phyloP scores from a whole-genome alignment of 2,329 filamentous ascomycete genomes.

The Arthrinium puccinioides region DNA sequence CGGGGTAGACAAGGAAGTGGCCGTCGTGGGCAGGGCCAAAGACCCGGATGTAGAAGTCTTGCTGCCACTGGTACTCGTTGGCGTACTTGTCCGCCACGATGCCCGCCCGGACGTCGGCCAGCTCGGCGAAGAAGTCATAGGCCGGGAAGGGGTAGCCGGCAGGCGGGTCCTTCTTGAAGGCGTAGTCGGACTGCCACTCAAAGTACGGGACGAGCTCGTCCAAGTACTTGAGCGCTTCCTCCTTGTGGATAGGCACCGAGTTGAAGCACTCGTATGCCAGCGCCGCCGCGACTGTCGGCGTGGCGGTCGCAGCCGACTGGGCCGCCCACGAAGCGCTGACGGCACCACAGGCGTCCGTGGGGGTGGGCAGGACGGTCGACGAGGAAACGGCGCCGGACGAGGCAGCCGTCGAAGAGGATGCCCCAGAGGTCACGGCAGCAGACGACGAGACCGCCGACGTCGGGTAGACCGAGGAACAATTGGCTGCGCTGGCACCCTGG shows the following conservation, averaged over 20 bases:
- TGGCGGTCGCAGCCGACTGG: constrained; percentile 17
- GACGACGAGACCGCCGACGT: too few species aligned
- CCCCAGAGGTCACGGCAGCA: background rate
- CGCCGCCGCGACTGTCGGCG: constrained; percentile 26
- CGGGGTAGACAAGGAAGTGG: constrained; percentile 32
- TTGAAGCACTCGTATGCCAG: constrained; percentile 33
- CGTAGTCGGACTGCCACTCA: constrained; percentile 31
- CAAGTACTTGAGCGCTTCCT: constrained; percentile 29
- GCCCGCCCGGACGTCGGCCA: constrained; percentile 23
- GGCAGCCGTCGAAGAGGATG: constrained; percentile 7
- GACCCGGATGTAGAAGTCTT: constrained; percentile 28
- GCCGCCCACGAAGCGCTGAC: constrained; percentile 22
- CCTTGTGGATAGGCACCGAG: constrained; percentile 31
- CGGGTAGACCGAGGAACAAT: too few species aligned
- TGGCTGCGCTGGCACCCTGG: too few species aligned
- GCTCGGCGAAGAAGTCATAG: constrained; percentile 28
- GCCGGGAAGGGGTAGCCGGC: constrained; percentile 28
- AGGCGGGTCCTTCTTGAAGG: constrained; percentile 30
- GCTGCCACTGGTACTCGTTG: constrained; percentile 33
- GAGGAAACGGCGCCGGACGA: background rate
- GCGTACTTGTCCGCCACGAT: constrained; percentile 25
- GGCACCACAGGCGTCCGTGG: constrained; percentile 17
- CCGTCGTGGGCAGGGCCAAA: constrained; percentile 32
- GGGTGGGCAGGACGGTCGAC: constrained; percentile 8
- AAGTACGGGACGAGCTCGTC: constrained; percentile 31